phyloP scores from a whole-genome alignment of 345 rosid genomes.

The Gossypium raimondii region DNA sequence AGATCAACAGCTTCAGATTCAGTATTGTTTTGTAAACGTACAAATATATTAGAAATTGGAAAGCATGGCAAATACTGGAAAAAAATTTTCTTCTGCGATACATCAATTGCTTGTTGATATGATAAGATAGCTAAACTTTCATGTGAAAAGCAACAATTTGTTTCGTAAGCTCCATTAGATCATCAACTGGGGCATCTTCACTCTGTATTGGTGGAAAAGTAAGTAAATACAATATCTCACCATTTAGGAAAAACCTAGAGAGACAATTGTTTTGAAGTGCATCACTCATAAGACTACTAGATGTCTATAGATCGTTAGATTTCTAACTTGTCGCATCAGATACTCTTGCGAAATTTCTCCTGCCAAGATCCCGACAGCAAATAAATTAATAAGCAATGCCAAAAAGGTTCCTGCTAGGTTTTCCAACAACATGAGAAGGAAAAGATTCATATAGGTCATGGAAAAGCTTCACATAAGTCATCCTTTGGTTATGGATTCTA shows the following conservation, averaged over 20 bases:
- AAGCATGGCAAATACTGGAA: neutral
- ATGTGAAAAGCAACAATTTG: slow-evolving; percentile 94
- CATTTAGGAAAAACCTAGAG: neutral
- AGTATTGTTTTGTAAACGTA: slow-evolving; percentile 72
- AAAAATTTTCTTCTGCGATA: neutral
- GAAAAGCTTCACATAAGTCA: neutral
- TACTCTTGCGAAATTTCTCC: slow-evolving; percentile 85
- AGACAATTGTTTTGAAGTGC: slow-evolving; percentile 11
- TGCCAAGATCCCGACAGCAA: slow-evolving; percentile 64
- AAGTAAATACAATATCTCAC: neutral
- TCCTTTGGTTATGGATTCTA: neutral
- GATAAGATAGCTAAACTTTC: slow-evolving; percentile 49
- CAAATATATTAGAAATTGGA: slow-evolving; percentile 10
- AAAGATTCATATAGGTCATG: neutral
- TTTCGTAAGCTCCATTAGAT: slow-evolving; percentile 75
- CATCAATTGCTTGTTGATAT: neutral
- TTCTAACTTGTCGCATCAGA: slow-evolving; percentile 64
- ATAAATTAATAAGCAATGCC: neutral
- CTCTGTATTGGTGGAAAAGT: slow-evolving; percentile 32
- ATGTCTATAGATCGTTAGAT: neutral
- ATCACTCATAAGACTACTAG: neutral
- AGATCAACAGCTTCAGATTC: slow-evolving; percentile 99
- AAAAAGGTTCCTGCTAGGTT: neutral
- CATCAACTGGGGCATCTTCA: slow-evolving; percentile 58
- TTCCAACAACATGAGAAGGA: neutral